Evolutionary conservation across 2,329 filamentous ascomycete genomes (phyloP).

Genomic region (Aspergillus melleus): DNA sequence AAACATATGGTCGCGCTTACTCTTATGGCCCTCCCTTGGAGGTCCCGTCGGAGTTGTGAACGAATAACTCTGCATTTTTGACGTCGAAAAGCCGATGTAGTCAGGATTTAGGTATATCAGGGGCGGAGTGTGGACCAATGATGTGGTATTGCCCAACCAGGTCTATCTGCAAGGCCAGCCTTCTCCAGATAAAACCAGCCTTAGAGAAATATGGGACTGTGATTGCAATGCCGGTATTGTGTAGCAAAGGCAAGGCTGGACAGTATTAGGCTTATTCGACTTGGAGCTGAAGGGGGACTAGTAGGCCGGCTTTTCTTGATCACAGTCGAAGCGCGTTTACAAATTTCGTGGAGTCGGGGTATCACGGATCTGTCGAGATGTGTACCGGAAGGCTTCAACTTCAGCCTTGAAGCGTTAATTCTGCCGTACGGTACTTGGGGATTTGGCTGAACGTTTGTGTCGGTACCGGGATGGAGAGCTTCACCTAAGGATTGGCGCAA

Average conservation of each 20-base stretch:
- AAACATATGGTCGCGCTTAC: conserved; percentile 52
- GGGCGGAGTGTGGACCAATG: conserved; percentile 55
- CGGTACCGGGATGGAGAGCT: too few relatives aligned
- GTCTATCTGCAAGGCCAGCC: conserved; percentile 21
- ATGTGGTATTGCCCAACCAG: conserved; percentile 43
- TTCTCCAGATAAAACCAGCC: conserved; percentile 12
- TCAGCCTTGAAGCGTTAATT: not conserved
- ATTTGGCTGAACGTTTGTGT: not conserved
- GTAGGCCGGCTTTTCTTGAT: not conserved
- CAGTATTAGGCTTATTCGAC: not conserved
- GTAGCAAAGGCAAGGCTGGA: not conserved
- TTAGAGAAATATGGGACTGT: not conserved
- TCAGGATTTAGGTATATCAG: conserved; percentile 58
- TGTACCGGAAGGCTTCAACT: not conserved
- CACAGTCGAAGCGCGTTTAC: not conserved
- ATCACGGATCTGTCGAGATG: not conserved
- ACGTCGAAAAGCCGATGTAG: not conserved
- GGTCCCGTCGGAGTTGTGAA: conserved; percentile 68
- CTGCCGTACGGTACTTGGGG: not conserved
- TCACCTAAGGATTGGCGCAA: not conserved
- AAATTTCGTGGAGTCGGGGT: not conserved
- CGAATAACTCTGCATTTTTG: conserved; percentile 67
- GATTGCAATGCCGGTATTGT: not conserved
- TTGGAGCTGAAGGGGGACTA: not conserved
- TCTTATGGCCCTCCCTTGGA: conserved; percentile 78